Evolutionary conservation across 805 yeast species (phyloP), one percentile per base, ranked within the genome.

Genomic region (Candida insectorum): DNA sequence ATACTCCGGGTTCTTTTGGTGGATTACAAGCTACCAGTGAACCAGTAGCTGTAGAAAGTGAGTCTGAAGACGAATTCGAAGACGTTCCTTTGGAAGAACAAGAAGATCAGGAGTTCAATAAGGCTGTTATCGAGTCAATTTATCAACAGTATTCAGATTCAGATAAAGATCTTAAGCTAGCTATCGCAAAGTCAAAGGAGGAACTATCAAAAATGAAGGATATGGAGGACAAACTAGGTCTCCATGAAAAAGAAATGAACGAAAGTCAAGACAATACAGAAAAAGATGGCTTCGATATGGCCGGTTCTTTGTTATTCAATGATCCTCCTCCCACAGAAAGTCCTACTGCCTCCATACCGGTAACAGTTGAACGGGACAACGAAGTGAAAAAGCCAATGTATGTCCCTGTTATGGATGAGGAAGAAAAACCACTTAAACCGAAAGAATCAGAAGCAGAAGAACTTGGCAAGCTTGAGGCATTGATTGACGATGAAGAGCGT

Each of bases 61-160:
- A 47, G 30, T 42, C 41, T 11, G 35, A 30, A 6, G 68, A 60
- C 14, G 67, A 71, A 5, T 62, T 69, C 17, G 88, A 79, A 26
- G 94, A 85, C 42, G 83, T 84, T 29, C 69, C 79, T 2, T 51
- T 73, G 7, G 61, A 62, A 29, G 58, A 54, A 25, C 52, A 52
- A 19, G 57, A 56, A 32, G 63, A 56, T 12, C 43, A 47, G 20
- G 51, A 54, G 10, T 24, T 37, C 11, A 52, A 55, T 14, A 48
- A 40, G 29, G 69, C 65, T 1, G 31, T 65, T 10, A 56, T 66
- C 2, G 58, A 56, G 31, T 62, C 69, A 1, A 54, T 66, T 2
- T 66, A 66, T 37, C 57, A 51, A 6, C 54, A 52, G 40, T 61
- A 48, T 37, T 43, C 39, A 12, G 47, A 40, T 4, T 28, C 30